phyloP scores from a whole-genome alignment of 2,329 filamentous ascomycete genomes.

The Zelopaecilomyces penicillatus region DNA sequence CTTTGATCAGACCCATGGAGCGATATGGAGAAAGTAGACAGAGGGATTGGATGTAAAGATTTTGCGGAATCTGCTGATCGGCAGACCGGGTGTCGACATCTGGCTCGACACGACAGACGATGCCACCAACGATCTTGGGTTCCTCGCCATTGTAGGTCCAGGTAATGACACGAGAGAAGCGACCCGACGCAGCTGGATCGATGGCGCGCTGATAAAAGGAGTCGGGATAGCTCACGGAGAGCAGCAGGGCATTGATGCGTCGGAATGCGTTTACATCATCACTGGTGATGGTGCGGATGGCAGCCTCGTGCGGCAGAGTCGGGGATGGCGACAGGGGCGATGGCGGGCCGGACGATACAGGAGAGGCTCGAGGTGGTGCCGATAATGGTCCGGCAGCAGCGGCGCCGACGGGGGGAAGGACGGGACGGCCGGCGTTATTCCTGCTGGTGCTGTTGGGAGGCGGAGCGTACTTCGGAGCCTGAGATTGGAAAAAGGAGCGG shows the following conservation, averaged over 20 bases:
- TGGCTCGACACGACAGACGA: conserved; percentile 54
- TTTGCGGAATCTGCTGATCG: conserved; percentile 3
- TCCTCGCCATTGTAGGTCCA: conserved; percentile 39
- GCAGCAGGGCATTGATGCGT: conserved; percentile 56
- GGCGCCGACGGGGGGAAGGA: conserved; percentile 20
- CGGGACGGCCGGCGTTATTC: conserved; percentile 17
- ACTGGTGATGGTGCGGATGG: conserved; percentile 41
- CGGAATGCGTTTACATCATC: conserved; percentile 50
- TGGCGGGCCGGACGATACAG: background rate
- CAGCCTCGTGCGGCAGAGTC: conserved; percentile 37
- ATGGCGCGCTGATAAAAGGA: conserved; percentile 51
- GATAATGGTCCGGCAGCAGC: conserved; percentile 9
- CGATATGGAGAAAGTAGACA: conserved; percentile 56
- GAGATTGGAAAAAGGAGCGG: conserved; percentile 52
- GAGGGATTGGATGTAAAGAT: conserved; percentile 58
- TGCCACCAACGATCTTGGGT: conserved; percentile 49
- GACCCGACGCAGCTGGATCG: conserved; percentile 39
- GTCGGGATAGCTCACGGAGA: conserved; percentile 56
- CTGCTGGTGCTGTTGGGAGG: conserved; percentile 19
- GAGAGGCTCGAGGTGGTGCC: conserved; percentile 8
- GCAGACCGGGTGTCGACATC: conserved; percentile 11
- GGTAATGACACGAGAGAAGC: conserved; percentile 52
- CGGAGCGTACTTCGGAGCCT: conserved; percentile 30
- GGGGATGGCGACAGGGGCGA: conserved; percentile 22
- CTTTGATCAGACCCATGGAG: conserved; percentile 48